Evolutionary conservation across 1,284 basidiomycete genomes (phyloP).

Genomic region (Rhodotorula mucilaginosa): DNA sequence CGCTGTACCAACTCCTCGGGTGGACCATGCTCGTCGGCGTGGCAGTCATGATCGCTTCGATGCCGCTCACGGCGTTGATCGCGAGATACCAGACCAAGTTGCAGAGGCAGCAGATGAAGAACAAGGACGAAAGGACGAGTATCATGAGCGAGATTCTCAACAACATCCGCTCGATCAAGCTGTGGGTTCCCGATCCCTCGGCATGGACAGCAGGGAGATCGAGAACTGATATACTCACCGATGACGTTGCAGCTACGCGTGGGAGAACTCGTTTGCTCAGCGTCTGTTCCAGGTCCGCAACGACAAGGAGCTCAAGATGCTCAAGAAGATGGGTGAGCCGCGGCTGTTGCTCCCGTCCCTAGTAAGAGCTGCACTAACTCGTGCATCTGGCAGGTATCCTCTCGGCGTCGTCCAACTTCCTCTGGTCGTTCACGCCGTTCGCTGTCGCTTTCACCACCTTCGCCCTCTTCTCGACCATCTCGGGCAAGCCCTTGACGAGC

Average conservation of each 20-base stretch:
- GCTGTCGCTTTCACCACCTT: slow-evolving; percentile 87
- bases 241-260: slow-evolving; percentile 48
- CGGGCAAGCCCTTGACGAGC: slow-evolving; percentile 71
- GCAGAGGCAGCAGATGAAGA: slow-evolving; percentile 88
- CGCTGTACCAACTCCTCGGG: slow-evolving; percentile 67
- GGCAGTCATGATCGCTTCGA: slow-evolving; percentile 69
- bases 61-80: slow-evolving; percentile 74
- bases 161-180: slow-evolving; percentile 80
- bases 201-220: not conserved
- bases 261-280: slow-evolving; percentile 81
- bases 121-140: slow-evolving; percentile 59
- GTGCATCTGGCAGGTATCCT: slow-evolving; percentile 25
- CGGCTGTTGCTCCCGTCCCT: not conserved
- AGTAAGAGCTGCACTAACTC: not conserved
- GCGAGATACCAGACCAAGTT: slow-evolving; percentile 70
- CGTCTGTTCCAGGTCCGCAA: slow-evolving; percentile 76
- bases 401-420: slow-evolving; percentile 38
- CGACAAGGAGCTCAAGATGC: slow-evolving; percentile 74
- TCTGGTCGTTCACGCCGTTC: slow-evolving; percentile 51
- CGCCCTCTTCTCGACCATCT: slow-evolving; percentile 70
- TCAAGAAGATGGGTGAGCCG: slow-evolving; percentile 65
- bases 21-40: slow-evolving; percentile 68
- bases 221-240: not conserved
- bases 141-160: slow-evolving; percentile 68
- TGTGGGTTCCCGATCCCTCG: slow-evolving; percentile 18